Conservation (phyloP, 2,329 filamentous ascomycete species). For the Beauveria caledonica region DNA sequence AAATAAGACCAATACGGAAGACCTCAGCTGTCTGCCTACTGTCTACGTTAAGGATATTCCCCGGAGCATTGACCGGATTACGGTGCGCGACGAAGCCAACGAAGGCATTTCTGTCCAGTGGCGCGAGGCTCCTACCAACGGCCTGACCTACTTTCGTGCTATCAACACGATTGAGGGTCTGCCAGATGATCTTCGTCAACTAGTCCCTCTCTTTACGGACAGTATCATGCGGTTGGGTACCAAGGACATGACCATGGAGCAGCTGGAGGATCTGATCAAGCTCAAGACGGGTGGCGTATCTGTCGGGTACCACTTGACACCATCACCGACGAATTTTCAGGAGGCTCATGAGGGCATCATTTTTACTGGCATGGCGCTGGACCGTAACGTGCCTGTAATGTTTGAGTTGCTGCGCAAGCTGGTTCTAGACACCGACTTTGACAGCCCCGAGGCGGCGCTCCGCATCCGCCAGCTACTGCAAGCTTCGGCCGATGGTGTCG, state of each 20-base stretch:
- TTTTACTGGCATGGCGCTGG: slow-evolving; percentile 79
- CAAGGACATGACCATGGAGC: slow-evolving; percentile 79
- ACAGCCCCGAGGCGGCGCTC: slow-evolving; percentile 68
- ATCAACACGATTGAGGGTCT: slow-evolving; percentile 72
- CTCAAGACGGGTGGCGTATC: slow-evolving; percentile 89
- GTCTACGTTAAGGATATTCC: slow-evolving; percentile 86
- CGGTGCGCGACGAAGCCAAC: slow-evolving; percentile 55
- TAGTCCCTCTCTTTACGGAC: slow-evolving; percentile 87
- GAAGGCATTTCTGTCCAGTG: slow-evolving; percentile 69
- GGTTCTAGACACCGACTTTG: slow-evolving; percentile 83
- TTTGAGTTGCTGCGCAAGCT: slow-evolving; percentile 75
- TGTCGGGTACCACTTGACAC: slow-evolving; percentile 73
- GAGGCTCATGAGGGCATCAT: slow-evolving; percentile 72
- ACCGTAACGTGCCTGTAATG: slow-evolving; percentile 86
- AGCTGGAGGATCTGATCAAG: slow-evolving; percentile 92
- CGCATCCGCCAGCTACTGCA: slow-evolving; percentile 84
- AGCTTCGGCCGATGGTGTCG: slow-evolving; percentile 76
- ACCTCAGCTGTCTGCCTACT: slow-evolving; percentile 80
- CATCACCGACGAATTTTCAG: slow-evolving; percentile 64
- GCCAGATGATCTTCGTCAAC: slow-evolving; percentile 72
- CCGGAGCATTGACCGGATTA: slow-evolving; percentile 56
- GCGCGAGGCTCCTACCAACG: slow-evolving; percentile 90
- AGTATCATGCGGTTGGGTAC: slow-evolving; percentile 91
- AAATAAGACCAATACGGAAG: slow-evolving; percentile 73
- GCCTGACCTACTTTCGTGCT: slow-evolving; percentile 89